Evolutionary conservation across 441 rosid genomes (phyloP).

Genomic region (Populus trichocarpa): DNA sequence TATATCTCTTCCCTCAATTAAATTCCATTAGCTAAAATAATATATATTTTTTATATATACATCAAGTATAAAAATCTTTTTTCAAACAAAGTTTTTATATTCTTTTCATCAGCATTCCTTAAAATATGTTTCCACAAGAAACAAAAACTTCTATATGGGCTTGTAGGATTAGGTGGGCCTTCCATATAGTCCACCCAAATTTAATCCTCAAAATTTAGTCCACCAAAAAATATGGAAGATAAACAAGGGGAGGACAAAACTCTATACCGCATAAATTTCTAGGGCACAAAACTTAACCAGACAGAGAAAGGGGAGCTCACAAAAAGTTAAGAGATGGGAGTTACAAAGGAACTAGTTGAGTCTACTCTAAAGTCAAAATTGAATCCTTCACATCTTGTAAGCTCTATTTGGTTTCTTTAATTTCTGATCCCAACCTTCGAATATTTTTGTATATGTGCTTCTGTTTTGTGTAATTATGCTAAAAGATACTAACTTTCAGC

Average conservation of each 20-base stretch:
- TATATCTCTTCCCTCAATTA: neutral
- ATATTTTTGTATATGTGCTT: neutral
- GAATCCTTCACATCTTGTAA: conserved; percentile 70
- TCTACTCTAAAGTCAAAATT: conserved; percentile 68
- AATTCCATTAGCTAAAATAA: too few species aligned
- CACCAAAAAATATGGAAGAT: neutral
- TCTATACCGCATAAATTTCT: neutral
- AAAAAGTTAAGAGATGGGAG: conserved; percentile 43
- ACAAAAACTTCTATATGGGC: neutral
- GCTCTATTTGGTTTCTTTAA: conserved; percentile 3
- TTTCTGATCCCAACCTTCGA: neutral
- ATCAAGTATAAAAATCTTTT: too few species aligned
- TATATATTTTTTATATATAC: too few species aligned
- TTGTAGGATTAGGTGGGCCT: neutral
- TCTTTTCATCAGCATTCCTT: neutral
- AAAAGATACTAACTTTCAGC: neutral
- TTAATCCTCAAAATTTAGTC: neutral
- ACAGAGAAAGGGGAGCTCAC: conserved; percentile 12
- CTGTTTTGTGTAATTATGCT: neutral
- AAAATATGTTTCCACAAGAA: too few species aligned
- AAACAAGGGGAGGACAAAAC: neutral
- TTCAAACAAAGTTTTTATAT: neutral
- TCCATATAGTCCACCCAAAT: conserved; percentile 11
- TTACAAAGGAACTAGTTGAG: conserved; percentile 75
- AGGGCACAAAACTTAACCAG: neutral